A percentile compares a stretch with the other conserved stretches of the same genome.
Evolutionary conservation across 208 protist species (phyloP).

Genomic region (Leishmania amazonensis): DNA sequence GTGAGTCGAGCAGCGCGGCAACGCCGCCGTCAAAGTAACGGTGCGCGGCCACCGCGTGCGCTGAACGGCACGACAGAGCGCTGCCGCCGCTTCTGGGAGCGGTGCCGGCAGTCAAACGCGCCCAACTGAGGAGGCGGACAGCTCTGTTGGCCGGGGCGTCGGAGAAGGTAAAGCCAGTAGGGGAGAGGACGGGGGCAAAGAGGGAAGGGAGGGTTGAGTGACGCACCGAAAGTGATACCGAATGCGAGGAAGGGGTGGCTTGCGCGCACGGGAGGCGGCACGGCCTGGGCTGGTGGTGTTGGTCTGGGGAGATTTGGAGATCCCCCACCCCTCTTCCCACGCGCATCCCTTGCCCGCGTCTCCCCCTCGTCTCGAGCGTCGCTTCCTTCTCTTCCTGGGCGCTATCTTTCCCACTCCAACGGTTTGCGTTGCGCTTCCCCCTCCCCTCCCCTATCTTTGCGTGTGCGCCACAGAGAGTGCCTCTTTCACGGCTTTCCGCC

Average conservation of each 20-base stretch:
- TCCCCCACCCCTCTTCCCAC: not conserved
- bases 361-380: not conserved
- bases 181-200: not conserved
- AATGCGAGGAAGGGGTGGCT: not conserved
- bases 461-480: not conserved
- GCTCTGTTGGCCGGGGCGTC: not conserved
- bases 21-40: not conserved
- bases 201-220: not conserved
- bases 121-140: not conserved
- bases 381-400: not conserved
- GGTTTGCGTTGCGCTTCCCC: not conserved
- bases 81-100: constrained; percentile 42
- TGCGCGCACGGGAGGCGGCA: not conserved
- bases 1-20: not conserved
- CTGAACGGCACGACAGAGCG: constrained; percentile 37
- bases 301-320: not conserved
- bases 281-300: not conserved
- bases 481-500: not conserved
- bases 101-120: constrained; percentile 15
- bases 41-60: constrained; percentile 7
- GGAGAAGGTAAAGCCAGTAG: not conserved
- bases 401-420: not conserved
- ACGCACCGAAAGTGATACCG: not conserved
- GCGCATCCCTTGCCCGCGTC: not conserved
- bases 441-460: too few species aligned